Evolutionary conservation across 1,139 yeast species (phyloP).

Genomic region (Blastobotrys indianensis): DNA sequence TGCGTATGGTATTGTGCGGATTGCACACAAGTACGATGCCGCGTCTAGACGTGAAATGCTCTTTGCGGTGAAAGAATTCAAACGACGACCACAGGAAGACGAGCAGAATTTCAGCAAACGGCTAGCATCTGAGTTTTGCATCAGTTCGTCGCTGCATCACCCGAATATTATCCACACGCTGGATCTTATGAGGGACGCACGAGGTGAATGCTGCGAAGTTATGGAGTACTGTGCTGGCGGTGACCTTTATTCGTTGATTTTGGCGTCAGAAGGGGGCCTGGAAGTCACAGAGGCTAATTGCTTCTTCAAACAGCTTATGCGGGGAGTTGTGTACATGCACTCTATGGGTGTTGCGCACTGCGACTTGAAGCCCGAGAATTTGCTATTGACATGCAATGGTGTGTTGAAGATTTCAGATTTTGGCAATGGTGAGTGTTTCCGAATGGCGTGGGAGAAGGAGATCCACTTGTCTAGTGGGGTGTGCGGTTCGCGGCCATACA

Average conservation of each 20-base stretch:
- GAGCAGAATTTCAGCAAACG: conserved; percentile 60
- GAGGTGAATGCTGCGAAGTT: conserved; percentile 91
- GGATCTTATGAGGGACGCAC: conserved; percentile 82
- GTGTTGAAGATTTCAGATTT: conserved; percentile 85
- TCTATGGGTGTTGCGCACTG: conserved; percentile 96
- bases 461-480: conserved; percentile 79
- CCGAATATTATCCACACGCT: conserved; percentile 77
- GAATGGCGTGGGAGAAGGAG: conserved; percentile 94
- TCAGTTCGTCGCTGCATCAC: conserved; percentile 74
- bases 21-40: conserved; percentile 51
- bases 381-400: conserved; percentile 75
- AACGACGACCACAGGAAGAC: conserved; percentile 50
- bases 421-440: conserved; percentile 92
- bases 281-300: conserved; percentile 91
- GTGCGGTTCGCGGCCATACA: conserved; percentile 90
- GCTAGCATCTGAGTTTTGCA: conserved; percentile 77
- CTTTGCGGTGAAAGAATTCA: conserved; percentile 81
- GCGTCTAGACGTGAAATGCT: conserved; percentile 43
- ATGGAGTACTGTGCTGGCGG: conserved; percentile 98
- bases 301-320: conserved; percentile 82
- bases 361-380: conserved; percentile 90
- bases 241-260: conserved; percentile 78
- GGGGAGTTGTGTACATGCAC: conserved; percentile 94
- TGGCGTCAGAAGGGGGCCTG: conserved; percentile 70
- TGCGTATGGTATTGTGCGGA: conserved; percentile 77